Base-by-base conservation (phyloP, 305 asterid species). In the Fraxinus sp. region DNA sequence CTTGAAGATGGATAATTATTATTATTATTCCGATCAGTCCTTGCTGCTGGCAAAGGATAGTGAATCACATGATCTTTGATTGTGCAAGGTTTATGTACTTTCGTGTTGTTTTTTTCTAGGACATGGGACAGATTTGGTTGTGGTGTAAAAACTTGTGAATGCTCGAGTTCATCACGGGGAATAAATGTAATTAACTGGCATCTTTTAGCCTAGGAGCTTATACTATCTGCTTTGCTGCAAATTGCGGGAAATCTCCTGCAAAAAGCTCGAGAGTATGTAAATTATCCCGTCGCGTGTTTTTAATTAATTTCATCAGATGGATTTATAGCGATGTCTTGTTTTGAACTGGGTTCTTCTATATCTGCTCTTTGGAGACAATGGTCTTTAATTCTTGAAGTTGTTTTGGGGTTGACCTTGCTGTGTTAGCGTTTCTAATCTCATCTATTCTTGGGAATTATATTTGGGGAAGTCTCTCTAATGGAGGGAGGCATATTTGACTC, bases 1-100 rank as follows among this genome's bases (percentile, higher is more conserved):
- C 83, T 76, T 91, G 91, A 91, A 81, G 86, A 84, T 83, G 70
- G 86, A 82, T 32, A 62, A 39, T 74, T 14, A 24, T 79, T 70
- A 83, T 68, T 80, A 64, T 57, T 28, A 39, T 36, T 10, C 22
- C 64, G 11, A 74, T 66, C 33, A 0, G 77, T 41, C 16, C 37
- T 20, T 46, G 74, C 77, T 62, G 79, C 83, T 36, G 41, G 79
- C 77, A 33, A 57, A 36, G 57, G 83, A 73, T 70, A 72, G 33
- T 52, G 91, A 74, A 41, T 18, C 74, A 37, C 5, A 11, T 13
- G 76, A 79, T 59, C 26, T 76, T n/a, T 59, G 68, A 37, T 74
- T 70, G 83, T 84, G 76, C 22, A 84, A 81, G 76, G 76, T 82
- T 85, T 49, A 28, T 87, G 87, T 79, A 84, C 83, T 72, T 81